These are phyloP conservation scores for Hibiscus mutabilis DNA, from an alignment of 345 rosid genomes.

Conservation along the genomic window DNA sequence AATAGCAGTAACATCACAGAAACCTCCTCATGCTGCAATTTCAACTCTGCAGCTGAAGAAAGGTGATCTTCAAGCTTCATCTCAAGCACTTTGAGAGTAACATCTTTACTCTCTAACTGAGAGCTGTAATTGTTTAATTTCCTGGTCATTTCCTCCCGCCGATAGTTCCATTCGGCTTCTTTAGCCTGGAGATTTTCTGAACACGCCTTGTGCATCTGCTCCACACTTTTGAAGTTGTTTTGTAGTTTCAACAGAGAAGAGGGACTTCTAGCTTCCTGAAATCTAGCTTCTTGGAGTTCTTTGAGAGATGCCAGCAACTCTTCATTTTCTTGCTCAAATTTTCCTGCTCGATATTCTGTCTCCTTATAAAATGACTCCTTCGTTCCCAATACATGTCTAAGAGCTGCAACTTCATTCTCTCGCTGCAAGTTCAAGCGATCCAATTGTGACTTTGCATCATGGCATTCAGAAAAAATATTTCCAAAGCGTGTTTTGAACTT, in stretches of 20 bases:
- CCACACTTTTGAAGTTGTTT: slow-evolving; percentile 52
- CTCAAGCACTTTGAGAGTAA: slow-evolving; percentile 31
- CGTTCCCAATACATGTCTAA: slow-evolving; percentile 55
- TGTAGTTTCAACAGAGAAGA: slow-evolving; percentile 50
- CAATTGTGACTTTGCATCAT: slow-evolving; percentile 55
- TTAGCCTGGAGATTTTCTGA: slow-evolving; percentile 52
- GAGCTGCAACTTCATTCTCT: slow-evolving; percentile 60
- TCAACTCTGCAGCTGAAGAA: slow-evolving; percentile 36
- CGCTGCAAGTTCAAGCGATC: slow-evolving; percentile 46
- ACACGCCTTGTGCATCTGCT: slow-evolving; percentile 58
- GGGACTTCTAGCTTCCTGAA: slow-evolving; percentile 45
- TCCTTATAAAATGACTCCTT: slow-evolving; percentile 58
- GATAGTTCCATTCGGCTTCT: slow-evolving; percentile 71
- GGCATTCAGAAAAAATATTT: slow-evolving; percentile 42
- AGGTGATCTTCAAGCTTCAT: slow-evolving; percentile 42
- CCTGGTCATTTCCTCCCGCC: slow-evolving; percentile 36
- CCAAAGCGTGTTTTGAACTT: slow-evolving; percentile 49
- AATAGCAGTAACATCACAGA: slow-evolving; percentile 52
- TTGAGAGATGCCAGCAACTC: slow-evolving; percentile 53
- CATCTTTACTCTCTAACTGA: slow-evolving; percentile 44
- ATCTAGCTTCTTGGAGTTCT: slow-evolving; percentile 65
- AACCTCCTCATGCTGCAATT: slow-evolving; percentile 58
- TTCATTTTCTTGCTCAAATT: slow-evolving; percentile 54
- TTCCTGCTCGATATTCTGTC: slow-evolving; percentile 46
- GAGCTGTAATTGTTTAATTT: slow-evolving; percentile 39